Base-by-base conservation (phyloP, 2,329 filamentous ascomycete species). In the Nigrospora sphaerica region DNA sequence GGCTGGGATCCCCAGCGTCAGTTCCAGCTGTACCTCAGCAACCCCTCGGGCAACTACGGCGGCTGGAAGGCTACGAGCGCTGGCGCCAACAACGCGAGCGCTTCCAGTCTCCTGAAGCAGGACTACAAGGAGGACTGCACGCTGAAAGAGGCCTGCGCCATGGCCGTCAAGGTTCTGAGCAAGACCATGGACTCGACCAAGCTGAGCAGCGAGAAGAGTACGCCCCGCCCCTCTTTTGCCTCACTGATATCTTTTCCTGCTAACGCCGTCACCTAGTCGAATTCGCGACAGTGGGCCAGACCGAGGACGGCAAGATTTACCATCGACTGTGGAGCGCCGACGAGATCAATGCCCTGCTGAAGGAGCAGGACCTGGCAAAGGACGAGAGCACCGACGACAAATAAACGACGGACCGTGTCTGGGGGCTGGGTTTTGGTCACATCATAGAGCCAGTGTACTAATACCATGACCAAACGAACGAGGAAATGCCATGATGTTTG, bases 131-230 rank as follows among this genome's bases (percentile, higher is more conserved):
- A 98, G 72, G 91, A 97, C 58, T 97, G 91, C 69, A 86, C 88
- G 55, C 70, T 98, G 63, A 88, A 95, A 74, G 93, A 98, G 74
- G 93, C 95, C 5, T 98, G 93, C 66, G 90, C 86, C 46, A 86
- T 96, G 78, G 93, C 93, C 12, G 93, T 98, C 66, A 98, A 98
- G 80, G 93, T 98, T 53, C 73, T 98, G 55, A 97, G 93, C 80
- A 98, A 98, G 83, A 98, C 93, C 6, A 98, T 98, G 95, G 93
- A 98, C 68, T 95, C 91, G 46, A 97, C 92, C 46, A 98, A 96
- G 78, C 73, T 98, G 64, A 96, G 90, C 75, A 95, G 90, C 64
- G 93, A 98, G 79, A 98, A 98, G 81, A 95, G 91, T 95, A 73
- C 69, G 88, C 76, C 38, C 19, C 3, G 13, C n/a, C 17, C 17